These are phyloP conservation scores for Fusarium sp. DNA, from an alignment of 2,329 filamentous ascomycete genomes.

Conservation along the genomic window DNA sequence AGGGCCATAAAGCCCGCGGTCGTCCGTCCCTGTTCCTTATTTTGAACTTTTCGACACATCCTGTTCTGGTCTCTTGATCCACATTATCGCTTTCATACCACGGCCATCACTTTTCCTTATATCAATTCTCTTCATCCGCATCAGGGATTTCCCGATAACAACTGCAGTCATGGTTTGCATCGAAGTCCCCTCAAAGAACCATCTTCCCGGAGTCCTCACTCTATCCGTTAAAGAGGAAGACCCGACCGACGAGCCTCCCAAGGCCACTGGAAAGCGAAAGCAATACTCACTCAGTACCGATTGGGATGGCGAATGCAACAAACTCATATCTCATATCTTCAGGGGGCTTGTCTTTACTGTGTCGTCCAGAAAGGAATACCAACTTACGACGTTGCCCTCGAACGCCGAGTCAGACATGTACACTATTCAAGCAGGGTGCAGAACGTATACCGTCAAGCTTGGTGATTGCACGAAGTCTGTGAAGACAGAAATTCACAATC, in stretches of 20 bases:
- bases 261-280: background rate
- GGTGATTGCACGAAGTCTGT: background rate
- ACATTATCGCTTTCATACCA: background rate
- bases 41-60: background rate
- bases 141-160: too few relatives aligned
- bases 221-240: background rate
- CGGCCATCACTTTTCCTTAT: background rate
- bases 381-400: background rate
- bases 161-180: background rate
- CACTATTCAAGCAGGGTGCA: background rate
- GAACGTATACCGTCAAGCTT: constrained; percentile 5
- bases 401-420: background rate
- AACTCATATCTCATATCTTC: background rate
- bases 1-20: background rate
- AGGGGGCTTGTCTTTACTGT: background rate
- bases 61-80: background rate
- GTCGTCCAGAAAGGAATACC: background rate
- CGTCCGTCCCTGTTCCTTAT: too few relatives aligned
- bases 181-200: too few relatives aligned
- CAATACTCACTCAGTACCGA: background rate
- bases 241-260: background rate
- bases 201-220: background rate
- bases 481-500: background rate
- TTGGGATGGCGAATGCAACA: background rate
- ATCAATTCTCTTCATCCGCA: too few relatives aligned